Conservation (phyloP, 1,284 basidiomycete genomes). For the Puccinia horiana region DNA sequence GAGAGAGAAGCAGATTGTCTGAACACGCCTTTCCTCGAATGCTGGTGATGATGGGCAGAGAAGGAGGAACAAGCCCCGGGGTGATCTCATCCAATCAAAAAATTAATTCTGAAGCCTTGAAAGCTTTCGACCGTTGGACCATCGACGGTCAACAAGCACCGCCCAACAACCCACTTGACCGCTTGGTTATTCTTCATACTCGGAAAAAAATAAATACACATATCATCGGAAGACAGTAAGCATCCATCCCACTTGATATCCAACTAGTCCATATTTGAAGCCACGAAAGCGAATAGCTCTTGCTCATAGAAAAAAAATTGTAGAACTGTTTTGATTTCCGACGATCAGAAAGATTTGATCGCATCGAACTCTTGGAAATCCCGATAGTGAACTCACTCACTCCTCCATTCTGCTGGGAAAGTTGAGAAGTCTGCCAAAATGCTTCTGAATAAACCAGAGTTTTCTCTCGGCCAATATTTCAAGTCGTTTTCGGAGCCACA, state of each 20-base stretch:
- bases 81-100: neutral
- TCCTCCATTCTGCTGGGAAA: neutral
- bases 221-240: neutral
- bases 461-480: neutral
- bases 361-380: neutral
- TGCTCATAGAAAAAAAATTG: neutral
- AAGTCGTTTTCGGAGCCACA: slow-evolving; percentile 9
- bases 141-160: neutral
- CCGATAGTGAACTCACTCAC: neutral
- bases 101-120: neutral
- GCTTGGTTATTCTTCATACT: neutral
- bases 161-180: neutral
- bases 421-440: neutral
- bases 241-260: neutral
- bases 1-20: neutral
- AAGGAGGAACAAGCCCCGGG: neutral
- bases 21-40: neutral
- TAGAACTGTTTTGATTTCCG: neutral
- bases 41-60: slow-evolving; percentile 11
- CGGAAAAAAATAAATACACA: neutral
- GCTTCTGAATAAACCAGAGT: neutral
- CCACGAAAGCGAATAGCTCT: neutral
- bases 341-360: neutral
- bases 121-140: neutral
- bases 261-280: neutral